Evolutionary conservation across 2,329 filamentous ascomycete species (phyloP).

Genomic region (Balansia obtecta): DNA sequence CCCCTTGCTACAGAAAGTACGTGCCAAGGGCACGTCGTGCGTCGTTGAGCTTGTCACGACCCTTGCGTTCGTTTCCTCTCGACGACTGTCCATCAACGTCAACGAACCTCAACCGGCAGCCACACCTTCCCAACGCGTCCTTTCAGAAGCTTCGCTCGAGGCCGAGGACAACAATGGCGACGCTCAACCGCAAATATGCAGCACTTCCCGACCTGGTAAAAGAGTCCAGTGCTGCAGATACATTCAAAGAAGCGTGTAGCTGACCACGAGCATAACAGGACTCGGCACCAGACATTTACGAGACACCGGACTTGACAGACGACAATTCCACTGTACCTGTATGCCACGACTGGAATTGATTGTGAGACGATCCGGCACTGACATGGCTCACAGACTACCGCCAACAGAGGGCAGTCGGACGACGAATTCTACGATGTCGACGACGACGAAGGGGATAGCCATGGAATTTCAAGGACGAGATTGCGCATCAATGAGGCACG

Average conservation of each 20-base stretch:
- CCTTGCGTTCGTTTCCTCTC: neutral
- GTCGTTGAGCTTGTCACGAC: neutral
- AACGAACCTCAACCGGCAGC: neutral
- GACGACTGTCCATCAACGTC: neutral
- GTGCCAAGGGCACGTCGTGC: neutral
- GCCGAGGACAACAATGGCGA: slow-evolving; percentile 23
- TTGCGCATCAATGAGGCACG: slow-evolving; percentile 71
- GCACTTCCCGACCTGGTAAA: slow-evolving; percentile 64
- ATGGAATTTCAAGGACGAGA: slow-evolving; percentile 62
- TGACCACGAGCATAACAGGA: slow-evolving; percentile 41
- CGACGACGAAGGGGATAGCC: slow-evolving; percentile 46
- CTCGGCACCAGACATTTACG: slow-evolving; percentile 87
- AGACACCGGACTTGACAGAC: slow-evolving; percentile 85
- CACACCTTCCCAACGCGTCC: neutral
- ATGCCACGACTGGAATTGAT: slow-evolving; percentile 19
- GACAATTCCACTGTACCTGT: slow-evolving; percentile 79
- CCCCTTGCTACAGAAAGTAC: neutral
- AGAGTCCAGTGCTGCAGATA: slow-evolving; percentile 9
- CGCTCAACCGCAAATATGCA: slow-evolving; percentile 70
- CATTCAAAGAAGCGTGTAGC: slow-evolving; percentile 11
- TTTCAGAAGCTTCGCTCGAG: neutral
- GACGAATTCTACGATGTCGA: slow-evolving; percentile 51
- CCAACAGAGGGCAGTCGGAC: slow-evolving; percentile 44
- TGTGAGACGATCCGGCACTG: slow-evolving; percentile 1
- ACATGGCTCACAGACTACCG: slow-evolving; percentile 34